Evolutionary conservation across 2,329 filamentous ascomycete genomes (phyloP).

Genomic region (Colletotrichum sp.): DNA sequence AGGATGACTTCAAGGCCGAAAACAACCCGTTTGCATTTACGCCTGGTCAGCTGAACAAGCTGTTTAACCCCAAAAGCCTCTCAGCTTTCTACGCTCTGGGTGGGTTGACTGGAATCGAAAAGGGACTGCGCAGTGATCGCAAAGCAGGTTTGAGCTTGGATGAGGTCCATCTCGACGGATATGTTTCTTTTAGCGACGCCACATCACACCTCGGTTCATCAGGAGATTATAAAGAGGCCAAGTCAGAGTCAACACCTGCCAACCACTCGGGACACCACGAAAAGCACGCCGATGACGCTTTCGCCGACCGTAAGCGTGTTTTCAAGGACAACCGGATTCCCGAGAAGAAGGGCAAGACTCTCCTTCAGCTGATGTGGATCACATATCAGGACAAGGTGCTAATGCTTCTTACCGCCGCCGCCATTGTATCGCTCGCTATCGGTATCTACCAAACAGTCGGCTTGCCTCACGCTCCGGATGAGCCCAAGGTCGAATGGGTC

Average conservation of each 20-base stretch:
- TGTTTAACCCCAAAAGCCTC: constrained; percentile 88
- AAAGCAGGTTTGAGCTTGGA: constrained; percentile 78
- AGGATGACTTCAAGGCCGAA: constrained; percentile 76
- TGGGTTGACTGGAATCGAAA: constrained; percentile 78
- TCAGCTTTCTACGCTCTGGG: constrained; percentile 82
- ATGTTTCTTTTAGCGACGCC: constrained; percentile 75
- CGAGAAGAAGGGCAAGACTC: constrained; percentile 75
- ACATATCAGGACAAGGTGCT: constrained; percentile 86
- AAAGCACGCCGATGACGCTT: constrained; percentile 38
- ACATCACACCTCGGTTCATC: constrained; percentile 35
- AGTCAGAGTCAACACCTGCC: background rate
- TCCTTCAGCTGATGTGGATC: constrained; percentile 79
- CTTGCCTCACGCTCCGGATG: constrained; percentile 50
- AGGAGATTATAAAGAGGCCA: constrained; percentile 16
- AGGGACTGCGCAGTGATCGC: constrained; percentile 76
- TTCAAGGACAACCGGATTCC: constrained; percentile 76
- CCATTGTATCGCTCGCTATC: constrained; percentile 74
- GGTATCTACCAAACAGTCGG: constrained; percentile 80
- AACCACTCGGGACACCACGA: background rate
- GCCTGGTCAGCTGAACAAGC: constrained; percentile 82
- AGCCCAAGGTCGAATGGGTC: constrained; percentile 60
- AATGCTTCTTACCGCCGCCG: constrained; percentile 73
- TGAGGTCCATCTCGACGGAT: constrained; percentile 69
- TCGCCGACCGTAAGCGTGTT: constrained; percentile 71
- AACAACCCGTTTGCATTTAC: constrained; percentile 87